Percentiles rank a stretch among this genome's conserved stretches.
Evolutionary conservation across 306 rosid species (phyloP).

Genomic region (Dicorynia guianensis): DNA sequence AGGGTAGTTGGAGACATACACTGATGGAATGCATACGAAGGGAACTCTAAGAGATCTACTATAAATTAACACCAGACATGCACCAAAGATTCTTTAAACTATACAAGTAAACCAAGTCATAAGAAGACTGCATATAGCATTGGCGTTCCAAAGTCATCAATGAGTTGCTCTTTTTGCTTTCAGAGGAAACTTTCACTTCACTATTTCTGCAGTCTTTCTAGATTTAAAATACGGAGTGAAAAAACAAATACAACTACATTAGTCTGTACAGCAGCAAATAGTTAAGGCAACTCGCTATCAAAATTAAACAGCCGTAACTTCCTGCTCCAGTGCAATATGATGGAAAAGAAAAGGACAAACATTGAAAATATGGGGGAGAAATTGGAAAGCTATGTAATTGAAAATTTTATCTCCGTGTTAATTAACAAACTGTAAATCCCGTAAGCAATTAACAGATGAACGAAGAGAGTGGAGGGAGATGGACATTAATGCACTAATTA

Average conservation of each 20-base stretch:
- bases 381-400: too few species aligned
- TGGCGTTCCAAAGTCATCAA: background rate
- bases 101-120: background rate
- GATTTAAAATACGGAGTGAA: conserved; percentile 1
- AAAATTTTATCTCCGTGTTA: too few species aligned
- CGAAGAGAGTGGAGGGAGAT: too few species aligned
- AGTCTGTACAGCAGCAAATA: background rate
- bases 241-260: background rate
- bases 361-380: too few species aligned
- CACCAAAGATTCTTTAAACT: background rate
- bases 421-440: background rate
- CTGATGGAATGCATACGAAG: background rate
- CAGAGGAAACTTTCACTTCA: background rate
- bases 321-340: background rate
- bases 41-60: background rate
- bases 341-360: background rate
- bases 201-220: background rate
- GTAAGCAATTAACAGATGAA: background rate
- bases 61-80: background rate
- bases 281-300: background rate
- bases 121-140: background rate
- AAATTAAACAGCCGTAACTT: background rate
- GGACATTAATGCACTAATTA: background rate
- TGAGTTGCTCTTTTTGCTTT: background rate
- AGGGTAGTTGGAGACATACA: background rate